phyloP scores from a whole-genome alignment of 805 yeast species.

The Candida lessepsii region DNA sequence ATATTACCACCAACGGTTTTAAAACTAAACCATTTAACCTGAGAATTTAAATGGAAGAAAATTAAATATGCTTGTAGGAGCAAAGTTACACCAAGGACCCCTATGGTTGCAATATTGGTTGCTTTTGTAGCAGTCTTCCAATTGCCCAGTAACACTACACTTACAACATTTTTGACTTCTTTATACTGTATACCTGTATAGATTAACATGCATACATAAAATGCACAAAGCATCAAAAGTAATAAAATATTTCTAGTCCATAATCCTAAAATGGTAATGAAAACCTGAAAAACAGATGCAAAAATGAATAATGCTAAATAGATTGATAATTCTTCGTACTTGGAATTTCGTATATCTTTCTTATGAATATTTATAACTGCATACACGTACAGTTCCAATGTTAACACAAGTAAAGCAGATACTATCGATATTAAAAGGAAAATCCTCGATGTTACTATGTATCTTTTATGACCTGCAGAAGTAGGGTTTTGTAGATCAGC shows the following conservation, averaged over 20 bases:
- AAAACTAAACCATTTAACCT: conserved; percentile 48
- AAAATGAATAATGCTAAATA: conserved; percentile 49
- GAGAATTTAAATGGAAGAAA: conserved; percentile 30
- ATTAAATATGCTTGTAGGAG: conserved; percentile 30
- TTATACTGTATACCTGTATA: conserved; percentile 48
- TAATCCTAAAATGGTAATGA: conserved; percentile 39
- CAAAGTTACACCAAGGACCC: conserved; percentile 36
- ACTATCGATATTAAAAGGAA: conserved; percentile 31
- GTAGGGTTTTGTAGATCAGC: conserved; percentile 12
- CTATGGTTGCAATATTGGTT: conserved; percentile 44
- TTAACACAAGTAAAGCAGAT: conserved; percentile 34
- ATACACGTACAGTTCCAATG: conserved; percentile 39
- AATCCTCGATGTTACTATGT: conserved; percentile 8
- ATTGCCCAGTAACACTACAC: conserved; percentile 14
- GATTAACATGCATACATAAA: conserved; percentile 42
- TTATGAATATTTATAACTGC: conserved; percentile 38
- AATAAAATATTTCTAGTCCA: conserved; percentile 39
- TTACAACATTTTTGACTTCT: conserved; percentile 32
- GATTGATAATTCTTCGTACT: conserved; percentile 34
- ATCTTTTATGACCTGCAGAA: conserved; percentile 6
- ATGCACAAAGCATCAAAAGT: conserved; percentile 37
- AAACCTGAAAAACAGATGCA: conserved; percentile 43
- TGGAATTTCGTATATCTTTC: conserved; percentile 16
- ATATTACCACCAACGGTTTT: conserved; percentile 49
- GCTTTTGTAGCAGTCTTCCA: conserved; percentile 36